Evolutionary conservation across 176 grass and related monocot genomes (phyloP), one percentile per base, ranked within the genome.

Genomic region (Chloris gayana): DNA sequence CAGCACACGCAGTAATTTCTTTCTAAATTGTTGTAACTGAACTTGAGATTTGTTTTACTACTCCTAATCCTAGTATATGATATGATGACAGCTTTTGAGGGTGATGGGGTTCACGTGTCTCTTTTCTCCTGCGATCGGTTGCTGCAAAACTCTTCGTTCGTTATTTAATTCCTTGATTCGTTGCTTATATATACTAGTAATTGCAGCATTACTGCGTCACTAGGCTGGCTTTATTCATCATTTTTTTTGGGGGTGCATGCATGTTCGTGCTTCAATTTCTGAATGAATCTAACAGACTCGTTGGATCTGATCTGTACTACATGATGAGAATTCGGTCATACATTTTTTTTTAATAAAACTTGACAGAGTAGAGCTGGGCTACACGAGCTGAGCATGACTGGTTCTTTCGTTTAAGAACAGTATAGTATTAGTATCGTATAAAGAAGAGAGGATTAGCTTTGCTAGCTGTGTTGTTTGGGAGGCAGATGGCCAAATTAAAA

Each of bases 101-200:
- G 22, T 60, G 66, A 60, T 71, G 73, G 57, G n/a, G 27, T 82
- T 82, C 69, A 73, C 80, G 69, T 82, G 80, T 25, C 14, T 63
- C 14, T 17, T 14, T 33, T 9, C 31, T 2, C 29, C 4, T 30
- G 29, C 11, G 11, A 31, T 64, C 31, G 61, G 61, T 33, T 32
- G 30, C 31, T 33, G 49, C 17, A 65, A 37, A 66, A 10, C 15
- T 66, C 62, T 64, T 0, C 17, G 7, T 37, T 50, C 7, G 18
- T 22, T 50, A 18, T 50, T 50, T 50, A 50, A 50, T 50, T 30
- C 24, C 2, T 60, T 30, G 12, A 6, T 63, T 31, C 32, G 10
- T n/a, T 68, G 19, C 19, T 70, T 27, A 27, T 12, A 12, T 12
- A 12, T 44, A 44, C 41, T 44, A 44, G 41, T 44, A 12, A 13